These are phyloP conservation scores for Verruconis gallopava DNA, from an alignment of 2,329 filamentous ascomycete species.

Conservation along the genomic window DNA sequence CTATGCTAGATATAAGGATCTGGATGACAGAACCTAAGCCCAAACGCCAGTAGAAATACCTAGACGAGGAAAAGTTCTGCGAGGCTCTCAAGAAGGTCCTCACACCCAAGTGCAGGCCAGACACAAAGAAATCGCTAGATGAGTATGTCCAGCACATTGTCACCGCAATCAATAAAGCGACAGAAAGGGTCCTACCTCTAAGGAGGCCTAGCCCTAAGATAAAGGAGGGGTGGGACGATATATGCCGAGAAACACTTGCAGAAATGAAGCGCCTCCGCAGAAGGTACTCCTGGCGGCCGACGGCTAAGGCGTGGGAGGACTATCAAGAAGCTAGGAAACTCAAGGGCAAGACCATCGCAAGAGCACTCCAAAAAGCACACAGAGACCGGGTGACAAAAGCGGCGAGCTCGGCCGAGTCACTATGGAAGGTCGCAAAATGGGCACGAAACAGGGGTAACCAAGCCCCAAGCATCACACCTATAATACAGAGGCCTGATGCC, in stretches of 20 bases:
- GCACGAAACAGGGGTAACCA: slow-evolving; percentile 9
- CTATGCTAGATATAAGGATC: slow-evolving; percentile 12
- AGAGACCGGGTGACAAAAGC: slow-evolving; percentile 11
- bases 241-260: slow-evolving; percentile 10
- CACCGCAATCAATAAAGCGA: slow-evolving; percentile 10
- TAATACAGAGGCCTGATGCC: too few species aligned
- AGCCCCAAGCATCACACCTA: too few species aligned
- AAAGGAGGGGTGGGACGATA: too few species aligned
- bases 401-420: neutral
- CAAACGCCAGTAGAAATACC: slow-evolving; percentile 9
- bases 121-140: slow-evolving; percentile 12
- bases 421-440: slow-evolving; percentile 10
- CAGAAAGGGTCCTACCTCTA: too few species aligned
- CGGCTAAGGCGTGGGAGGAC: neutral
- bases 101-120: slow-evolving; percentile 11
- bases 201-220: too few species aligned
- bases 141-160: slow-evolving; percentile 11
- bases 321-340: slow-evolving; percentile 1
- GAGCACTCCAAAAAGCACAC: slow-evolving; percentile 7
- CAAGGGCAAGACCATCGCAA: slow-evolving; percentile 4
- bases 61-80: slow-evolving; percentile 8
- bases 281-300: neutral
- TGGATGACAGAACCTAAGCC: neutral
- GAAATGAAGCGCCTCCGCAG: slow-evolving; percentile 13
- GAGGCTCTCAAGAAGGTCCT: slow-evolving; percentile 10